Evolutionary conservation across 2,329 filamentous ascomycete species (phyloP).

Genomic region (Apiospora hydei): DNA sequence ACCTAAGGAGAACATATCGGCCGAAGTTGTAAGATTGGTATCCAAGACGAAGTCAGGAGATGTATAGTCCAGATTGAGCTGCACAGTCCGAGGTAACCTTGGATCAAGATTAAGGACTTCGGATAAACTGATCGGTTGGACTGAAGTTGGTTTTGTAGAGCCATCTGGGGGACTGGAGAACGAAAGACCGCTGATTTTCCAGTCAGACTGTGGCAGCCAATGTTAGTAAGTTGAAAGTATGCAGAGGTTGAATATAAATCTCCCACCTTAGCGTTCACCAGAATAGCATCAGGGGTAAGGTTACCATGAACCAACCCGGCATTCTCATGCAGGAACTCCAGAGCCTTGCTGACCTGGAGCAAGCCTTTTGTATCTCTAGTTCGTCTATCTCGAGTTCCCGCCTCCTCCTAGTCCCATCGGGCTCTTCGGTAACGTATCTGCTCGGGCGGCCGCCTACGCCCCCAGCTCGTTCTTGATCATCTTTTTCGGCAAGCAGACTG

Average conservation of each 20-base stretch:
- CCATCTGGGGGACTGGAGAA: conserved; percentile 85
- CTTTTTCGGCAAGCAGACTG: conserved; percentile 83
- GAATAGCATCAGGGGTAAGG: conserved; percentile 89
- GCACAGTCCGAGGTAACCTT: conserved; percentile 80
- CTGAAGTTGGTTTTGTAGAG: conserved; percentile 76
- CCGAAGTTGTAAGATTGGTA: conserved; percentile 80
- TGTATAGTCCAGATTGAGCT: conserved; percentile 90
- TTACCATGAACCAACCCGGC: conserved; percentile 94
- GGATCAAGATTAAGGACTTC: conserved; percentile 88
- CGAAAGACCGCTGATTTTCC: conserved; percentile 95
- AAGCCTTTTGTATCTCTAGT: conserved; percentile 94
- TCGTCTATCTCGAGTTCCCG: conserved; percentile 94
- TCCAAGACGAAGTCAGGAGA: conserved; percentile 96
- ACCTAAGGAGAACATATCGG: conserved; percentile 94
- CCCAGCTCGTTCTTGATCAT: conserved; percentile 78
- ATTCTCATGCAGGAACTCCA: conserved; percentile 96
- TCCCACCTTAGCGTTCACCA: conserved; percentile 88
- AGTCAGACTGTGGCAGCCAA: conserved; percentile 75
- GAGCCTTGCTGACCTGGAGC: conserved; percentile 88
- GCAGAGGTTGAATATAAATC: conserved; percentile 36
- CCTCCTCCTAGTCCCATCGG: conserved; percentile 74
- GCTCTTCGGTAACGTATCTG: conserved; percentile 81
- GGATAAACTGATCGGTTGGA: conserved; percentile 80
- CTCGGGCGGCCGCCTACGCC: conserved; percentile 75
- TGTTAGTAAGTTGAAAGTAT: background rate